Percentiles rank a stretch among this genome's conserved stretches.
phyloP scores from a whole-genome alignment of 345 rosid genomes.

The Dipteronia sinensis region DNA sequence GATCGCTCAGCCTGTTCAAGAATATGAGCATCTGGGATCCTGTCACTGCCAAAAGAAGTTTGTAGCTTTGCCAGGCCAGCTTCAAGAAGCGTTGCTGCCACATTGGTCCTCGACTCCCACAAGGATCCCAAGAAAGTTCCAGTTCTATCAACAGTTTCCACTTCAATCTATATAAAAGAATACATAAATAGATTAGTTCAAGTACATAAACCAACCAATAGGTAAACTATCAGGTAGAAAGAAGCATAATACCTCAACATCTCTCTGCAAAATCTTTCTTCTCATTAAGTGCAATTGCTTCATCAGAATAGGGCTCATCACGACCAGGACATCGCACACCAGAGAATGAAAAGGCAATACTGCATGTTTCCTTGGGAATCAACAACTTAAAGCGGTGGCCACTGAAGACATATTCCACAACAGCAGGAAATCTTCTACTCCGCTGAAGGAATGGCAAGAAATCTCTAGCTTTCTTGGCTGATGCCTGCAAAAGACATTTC shows the following conservation, averaged over 20 bases:
- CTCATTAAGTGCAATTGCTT: slow-evolving; percentile 96
- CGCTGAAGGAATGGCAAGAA: slow-evolving; percentile 83
- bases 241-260: slow-evolving; percentile 69
- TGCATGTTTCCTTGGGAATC: slow-evolving; percentile 93
- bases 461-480: slow-evolving; percentile 88
- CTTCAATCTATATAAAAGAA: slow-evolving; percentile 61
- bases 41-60: slow-evolving; percentile 78
- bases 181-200: slow-evolving; percentile 2
- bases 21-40: slow-evolving; percentile 79
- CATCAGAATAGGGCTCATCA: slow-evolving; percentile 86
- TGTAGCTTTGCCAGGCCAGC: slow-evolving; percentile 95
- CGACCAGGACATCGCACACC: slow-evolving; percentile 99
- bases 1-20: slow-evolving; percentile 86
- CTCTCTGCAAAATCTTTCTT: slow-evolving; percentile 93
- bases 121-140: slow-evolving; percentile 96
- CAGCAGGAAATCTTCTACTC: slow-evolving; percentile 72
- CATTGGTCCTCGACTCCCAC: slow-evolving; percentile 85
- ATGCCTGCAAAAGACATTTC: slow-evolving; percentile 48
- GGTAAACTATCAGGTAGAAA: slow-evolving; percentile 7
- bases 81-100: slow-evolving; percentile 76
- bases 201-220: slow-evolving; percentile 13
- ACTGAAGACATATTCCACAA: slow-evolving; percentile 94
- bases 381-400: slow-evolving; percentile 97
- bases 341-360: slow-evolving; percentile 95
- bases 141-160: slow-evolving; percentile 92